Evolutionary conservation across 2,329 filamentous ascomycete genomes (phyloP), one percentile per base, ranked within the genome.

Genomic region (Acrodontium crateriforme): DNA sequence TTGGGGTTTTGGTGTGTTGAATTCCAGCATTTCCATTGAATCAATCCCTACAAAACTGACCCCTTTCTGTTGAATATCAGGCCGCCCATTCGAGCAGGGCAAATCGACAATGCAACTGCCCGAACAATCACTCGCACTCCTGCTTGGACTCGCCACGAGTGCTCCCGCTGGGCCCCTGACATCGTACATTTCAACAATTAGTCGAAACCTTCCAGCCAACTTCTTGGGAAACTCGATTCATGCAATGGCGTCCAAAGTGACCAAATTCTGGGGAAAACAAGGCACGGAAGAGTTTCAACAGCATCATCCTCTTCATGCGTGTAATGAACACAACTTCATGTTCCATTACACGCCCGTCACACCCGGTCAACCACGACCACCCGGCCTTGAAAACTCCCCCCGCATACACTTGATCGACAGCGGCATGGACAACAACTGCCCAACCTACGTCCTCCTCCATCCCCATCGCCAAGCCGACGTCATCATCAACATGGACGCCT

Each of bases 351-450:
- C 41, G 0, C 36, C 30, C 8, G 20, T 39, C 8, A 21, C 36
- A 17, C 24, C 24, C 14, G 44, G 41, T 3, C 8, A 41, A 34
- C 20, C 23, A 4, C 31, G 44, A 11, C 46, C 46, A 3, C 39
- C 40, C 7, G 49, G 49, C 3, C 31, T 50, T 3, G 46, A 53
- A 27, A 50, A 49, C 32, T 50, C 46, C 9, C 49, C 47, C 6
- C 37, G 46, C n/a, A 50, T 53, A 16, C 49, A 53, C 31, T 38
- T 53, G 3, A 50, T 53, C 20, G 49, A 53, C 27, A 38, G 34
- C 14, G 49, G 49, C 17, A 51, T 53, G 49, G 49, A 52, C 37
- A 53, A 52, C 30, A 53, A 53, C 32, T 51, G 49, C 28, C 47
- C 49, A 9, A 46, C 49, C 13, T 46, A 45, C 28, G 41, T 45